These are phyloP conservation scores for Amyloporia xantha DNA, from an alignment of 768 basidiomycete genomes.

Conservation along the genomic window DNA sequence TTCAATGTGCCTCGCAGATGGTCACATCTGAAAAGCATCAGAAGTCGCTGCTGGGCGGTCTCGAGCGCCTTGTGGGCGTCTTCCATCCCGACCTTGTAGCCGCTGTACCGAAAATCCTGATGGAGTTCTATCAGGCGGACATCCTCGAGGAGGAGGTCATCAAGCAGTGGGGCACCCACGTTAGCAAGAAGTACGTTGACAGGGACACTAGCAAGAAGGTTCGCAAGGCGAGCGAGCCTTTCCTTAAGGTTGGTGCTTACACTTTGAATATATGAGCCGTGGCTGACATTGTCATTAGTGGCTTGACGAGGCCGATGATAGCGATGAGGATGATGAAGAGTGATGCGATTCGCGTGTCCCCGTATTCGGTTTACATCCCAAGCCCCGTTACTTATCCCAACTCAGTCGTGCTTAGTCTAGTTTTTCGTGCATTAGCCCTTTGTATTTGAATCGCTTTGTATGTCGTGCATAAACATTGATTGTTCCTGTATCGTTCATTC, in stretches of 20 bases:
- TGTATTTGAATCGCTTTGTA: too few relatives aligned
- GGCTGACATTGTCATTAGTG: slow-evolving; percentile 41
- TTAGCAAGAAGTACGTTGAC: slow-evolving; percentile 94
- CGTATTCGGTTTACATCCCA: too few relatives aligned
- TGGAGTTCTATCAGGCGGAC: slow-evolving; percentile 90
- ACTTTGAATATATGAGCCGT: too few relatives aligned
- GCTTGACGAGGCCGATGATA: slow-evolving; percentile 85
- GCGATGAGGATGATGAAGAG: slow-evolving; percentile 47
- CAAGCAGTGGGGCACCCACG: slow-evolving; percentile 91
- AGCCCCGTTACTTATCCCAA: too few relatives aligned
- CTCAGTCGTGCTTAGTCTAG: too few relatives aligned
- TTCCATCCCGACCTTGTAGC: slow-evolving; percentile 64
- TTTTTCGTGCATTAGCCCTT: too few relatives aligned
- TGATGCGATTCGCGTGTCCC: too few relatives aligned
- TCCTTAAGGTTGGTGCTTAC: slow-evolving; percentile 79
- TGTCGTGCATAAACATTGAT: too few relatives aligned
- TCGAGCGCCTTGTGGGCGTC: slow-evolving; percentile 82
- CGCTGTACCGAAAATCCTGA: slow-evolving; percentile 82
- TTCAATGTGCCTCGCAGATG: too few relatives aligned
- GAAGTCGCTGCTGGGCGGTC: slow-evolving; percentile 87
- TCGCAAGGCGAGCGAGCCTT: slow-evolving; percentile 90
- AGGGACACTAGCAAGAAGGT: slow-evolving; percentile 95
- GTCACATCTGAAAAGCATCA: slow-evolving; percentile 92
- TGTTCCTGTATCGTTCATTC: too few relatives aligned
- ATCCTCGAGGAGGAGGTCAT: slow-evolving; percentile 89